phyloP scores from a whole-genome alignment of 2,329 filamentous ascomycete genomes.

The Talaromyces rugulosus region DNA sequence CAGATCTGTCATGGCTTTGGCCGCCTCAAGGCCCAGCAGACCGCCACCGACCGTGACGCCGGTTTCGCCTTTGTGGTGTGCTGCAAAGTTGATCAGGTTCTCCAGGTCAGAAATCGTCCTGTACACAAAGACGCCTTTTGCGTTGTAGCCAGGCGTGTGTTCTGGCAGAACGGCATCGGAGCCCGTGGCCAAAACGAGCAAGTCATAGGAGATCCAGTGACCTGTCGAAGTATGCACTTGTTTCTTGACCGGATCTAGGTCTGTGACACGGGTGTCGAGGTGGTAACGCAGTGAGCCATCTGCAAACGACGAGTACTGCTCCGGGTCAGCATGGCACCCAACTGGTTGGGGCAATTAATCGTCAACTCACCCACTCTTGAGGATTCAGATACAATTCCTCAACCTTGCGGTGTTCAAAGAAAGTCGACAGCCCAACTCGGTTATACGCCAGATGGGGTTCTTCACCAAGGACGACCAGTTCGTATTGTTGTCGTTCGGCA shows the following conservation, averaged over 20 bases:
- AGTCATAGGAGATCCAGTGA: constrained; percentile 67
- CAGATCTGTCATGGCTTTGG: constrained; percentile 87
- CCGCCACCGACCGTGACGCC: constrained; percentile 81
- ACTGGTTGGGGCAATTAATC: background rate
- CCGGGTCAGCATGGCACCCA: constrained; percentile 6
- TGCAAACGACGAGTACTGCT: constrained; percentile 63
- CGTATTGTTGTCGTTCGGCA: constrained; percentile 68
- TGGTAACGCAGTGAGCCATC: constrained; percentile 69
- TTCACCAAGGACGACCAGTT: constrained; percentile 81
- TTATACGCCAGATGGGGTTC: constrained; percentile 88
- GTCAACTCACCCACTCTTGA: constrained; percentile 63
- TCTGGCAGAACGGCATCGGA: constrained; percentile 73
- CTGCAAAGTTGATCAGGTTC: constrained; percentile 69
- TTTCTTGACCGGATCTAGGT: constrained; percentile 62
- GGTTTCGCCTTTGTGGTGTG: constrained; percentile 60
- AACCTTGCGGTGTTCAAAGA: constrained; percentile 79
- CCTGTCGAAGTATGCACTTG: constrained; percentile 67
- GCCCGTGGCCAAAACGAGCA: constrained; percentile 78
- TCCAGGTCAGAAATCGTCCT: constrained; percentile 79
- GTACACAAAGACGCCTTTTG: constrained; percentile 83
- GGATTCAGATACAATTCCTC: constrained; percentile 88
- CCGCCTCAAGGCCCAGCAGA: constrained; percentile 79
- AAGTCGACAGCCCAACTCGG: constrained; percentile 80
- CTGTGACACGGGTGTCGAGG: constrained; percentile 68
- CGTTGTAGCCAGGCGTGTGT: constrained; percentile 72